Percentiles rank a stretch among this genome's conserved stretches.
Conservation (phyloP, 495 filamentous ascomycete genomes). For the Xylaria curta region DNA sequence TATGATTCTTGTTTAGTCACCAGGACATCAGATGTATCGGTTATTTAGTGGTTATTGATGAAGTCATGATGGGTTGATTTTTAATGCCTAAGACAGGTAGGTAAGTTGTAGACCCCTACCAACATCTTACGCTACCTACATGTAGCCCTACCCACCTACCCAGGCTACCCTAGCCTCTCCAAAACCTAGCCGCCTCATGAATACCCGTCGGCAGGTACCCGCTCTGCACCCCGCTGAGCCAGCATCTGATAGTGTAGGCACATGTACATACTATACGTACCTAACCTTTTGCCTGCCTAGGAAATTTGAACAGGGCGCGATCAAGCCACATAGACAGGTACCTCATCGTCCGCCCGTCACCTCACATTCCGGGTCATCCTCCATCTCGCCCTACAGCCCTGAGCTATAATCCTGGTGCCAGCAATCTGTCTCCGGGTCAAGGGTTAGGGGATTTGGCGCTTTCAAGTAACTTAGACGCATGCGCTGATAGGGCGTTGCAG, state of each 20-base stretch:
- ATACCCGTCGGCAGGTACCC: conserved; percentile 29
- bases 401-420: not conserved
- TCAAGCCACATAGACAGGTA: conserved; percentile 27
- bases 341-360: not conserved
- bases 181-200: conserved; percentile 12
- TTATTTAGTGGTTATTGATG: not conserved
- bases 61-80: not conserved
- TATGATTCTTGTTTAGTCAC: not conserved
- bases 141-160: not conserved
- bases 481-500: conserved; percentile 14
- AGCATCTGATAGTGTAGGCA: not conserved
- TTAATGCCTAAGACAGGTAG: not conserved
- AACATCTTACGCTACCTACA: not conserved
- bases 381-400: not conserved
- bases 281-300: not conserved
- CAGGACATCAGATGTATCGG: not conserved
- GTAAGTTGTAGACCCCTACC: not conserved
- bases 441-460: conserved; percentile 4
- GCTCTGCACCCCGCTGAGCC: conserved; percentile 19
- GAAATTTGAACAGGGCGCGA: conserved; percentile 12
- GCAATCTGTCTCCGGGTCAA: conserved; percentile 2
- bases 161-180: not conserved
- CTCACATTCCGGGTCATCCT: not conserved
- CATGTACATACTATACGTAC: not conserved
- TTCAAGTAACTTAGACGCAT: conserved; percentile 1